These are phyloP conservation scores for Aspergillus wentii DNA, from an alignment of 495 filamentous ascomycete genomes.

Conservation along the genomic window DNA sequence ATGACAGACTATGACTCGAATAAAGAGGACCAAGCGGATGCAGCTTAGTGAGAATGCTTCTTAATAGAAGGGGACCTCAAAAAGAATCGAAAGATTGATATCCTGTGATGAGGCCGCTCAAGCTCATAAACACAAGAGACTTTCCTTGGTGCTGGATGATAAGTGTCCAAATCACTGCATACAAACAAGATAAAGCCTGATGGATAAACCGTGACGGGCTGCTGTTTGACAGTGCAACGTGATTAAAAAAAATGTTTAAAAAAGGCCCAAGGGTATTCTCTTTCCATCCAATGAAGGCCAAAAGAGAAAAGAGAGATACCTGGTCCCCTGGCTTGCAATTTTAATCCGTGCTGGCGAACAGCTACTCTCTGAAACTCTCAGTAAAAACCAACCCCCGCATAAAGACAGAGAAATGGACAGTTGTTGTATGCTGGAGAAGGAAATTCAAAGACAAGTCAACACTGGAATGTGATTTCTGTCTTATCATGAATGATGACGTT, in stretches of 20 bases:
- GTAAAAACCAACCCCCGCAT: too few species aligned
- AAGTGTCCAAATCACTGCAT: conserved; percentile 30
- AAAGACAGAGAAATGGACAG: too few species aligned
- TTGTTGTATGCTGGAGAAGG: too few species aligned
- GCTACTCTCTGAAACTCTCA: too few species aligned
- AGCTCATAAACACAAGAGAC: conserved; percentile 23
- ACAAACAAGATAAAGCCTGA: conserved; percentile 31
- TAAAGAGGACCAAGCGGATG: conserved; percentile 2
- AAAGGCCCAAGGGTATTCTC: conserved; percentile 10
- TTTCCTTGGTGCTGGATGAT: conserved; percentile 24
- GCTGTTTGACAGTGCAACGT: conserved; percentile 11
- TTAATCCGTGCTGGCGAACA: too few species aligned
- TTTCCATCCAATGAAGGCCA: too few species aligned
- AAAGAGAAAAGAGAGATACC: too few species aligned
- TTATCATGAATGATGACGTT: too few species aligned
- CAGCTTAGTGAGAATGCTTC: conserved; percentile 5
- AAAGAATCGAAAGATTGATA: conserved; percentile 20
- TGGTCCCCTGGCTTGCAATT: too few species aligned
- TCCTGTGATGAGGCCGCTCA: conserved; percentile 17
- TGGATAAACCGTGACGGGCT: conserved; percentile 22
- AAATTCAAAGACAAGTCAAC: too few species aligned
- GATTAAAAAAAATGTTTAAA: conserved; percentile 8
- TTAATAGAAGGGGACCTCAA: background rate
- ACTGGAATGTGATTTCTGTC: too few species aligned
- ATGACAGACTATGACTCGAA: conserved; percentile 12